Evolutionary conservation across 129 eudicot genomes (phyloP).

Genomic region (Calendula officinalis): DNA sequence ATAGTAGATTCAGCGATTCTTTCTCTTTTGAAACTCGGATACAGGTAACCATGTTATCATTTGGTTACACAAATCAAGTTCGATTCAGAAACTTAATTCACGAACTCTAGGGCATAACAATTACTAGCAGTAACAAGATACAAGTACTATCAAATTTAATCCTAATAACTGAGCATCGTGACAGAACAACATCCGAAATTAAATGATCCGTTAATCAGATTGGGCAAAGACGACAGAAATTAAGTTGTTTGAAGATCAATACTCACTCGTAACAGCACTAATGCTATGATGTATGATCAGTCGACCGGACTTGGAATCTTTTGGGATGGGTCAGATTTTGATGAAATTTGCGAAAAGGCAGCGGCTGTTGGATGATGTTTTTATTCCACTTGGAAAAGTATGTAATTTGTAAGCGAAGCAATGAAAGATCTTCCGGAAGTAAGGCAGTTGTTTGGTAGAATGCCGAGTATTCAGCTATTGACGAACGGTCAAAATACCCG

Average conservation of each 20-base stretch:
- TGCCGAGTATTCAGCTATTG: conserved; percentile 19
- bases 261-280: conserved; percentile 15
- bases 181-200: background rate
- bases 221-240: background rate
- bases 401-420: too few relatives aligned
- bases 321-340: conserved; percentile 17
- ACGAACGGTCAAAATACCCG: background rate
- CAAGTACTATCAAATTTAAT: background rate
- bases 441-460: background rate
- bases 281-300: conserved; percentile 16
- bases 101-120: background rate
- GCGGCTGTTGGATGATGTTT: conserved; percentile 20
- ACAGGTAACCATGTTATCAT: background rate
- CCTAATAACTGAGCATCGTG: conserved; percentile 5
- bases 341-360: background rate
- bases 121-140: background rate
- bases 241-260: conserved; percentile 15
- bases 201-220: conserved; percentile 13
- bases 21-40: conserved; percentile 11
- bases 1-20: conserved; percentile 11
- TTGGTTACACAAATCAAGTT: conserved; percentile 12
- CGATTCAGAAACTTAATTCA: too few relatives aligned
- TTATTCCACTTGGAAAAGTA: too few relatives aligned
- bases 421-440: conserved; percentile 6
- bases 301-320: background rate